Percentiles rank a stretch among this genome's conserved stretches.
These are phyloP conservation scores for Spergularia marina DNA, from an alignment of 148 eudicot genomes.

Conservation along the genomic window DNA sequence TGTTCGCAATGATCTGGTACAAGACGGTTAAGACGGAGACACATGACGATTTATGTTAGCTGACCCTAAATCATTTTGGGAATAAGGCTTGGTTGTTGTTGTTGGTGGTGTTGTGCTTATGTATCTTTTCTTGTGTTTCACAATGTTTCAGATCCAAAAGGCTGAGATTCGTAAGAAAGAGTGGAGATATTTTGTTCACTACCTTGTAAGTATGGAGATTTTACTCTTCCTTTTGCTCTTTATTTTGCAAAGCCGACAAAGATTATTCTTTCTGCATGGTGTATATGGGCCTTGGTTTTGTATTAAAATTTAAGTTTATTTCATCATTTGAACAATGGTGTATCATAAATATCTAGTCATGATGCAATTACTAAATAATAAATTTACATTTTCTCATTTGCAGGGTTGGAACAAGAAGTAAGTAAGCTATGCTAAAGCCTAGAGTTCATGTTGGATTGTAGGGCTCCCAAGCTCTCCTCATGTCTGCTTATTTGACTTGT, in stretches of 20 bases:
- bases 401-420: constrained; percentile 99
- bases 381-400: constrained; percentile 35
- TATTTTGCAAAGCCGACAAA: background rate
- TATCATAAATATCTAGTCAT: background rate
- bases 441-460: constrained; percentile 15
- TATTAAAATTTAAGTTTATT: background rate
- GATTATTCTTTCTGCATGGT: background rate
- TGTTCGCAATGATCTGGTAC: no score
- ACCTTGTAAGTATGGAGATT: constrained; percentile 67
- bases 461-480: background rate
- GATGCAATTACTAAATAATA: constrained; percentile 4
- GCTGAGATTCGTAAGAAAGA: constrained; percentile 77
- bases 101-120: background rate
- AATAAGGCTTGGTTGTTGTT: no score
- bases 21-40: no score
- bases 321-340: background rate
- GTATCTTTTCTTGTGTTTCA: constrained; percentile 4
- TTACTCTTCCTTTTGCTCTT: constrained; percentile 1
- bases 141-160: constrained; percentile 70
- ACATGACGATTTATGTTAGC: no score
- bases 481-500: background rate
- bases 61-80: no score
- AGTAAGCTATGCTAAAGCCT: constrained; percentile 30
- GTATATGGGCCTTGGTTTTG: background rate
- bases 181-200: constrained; percentile 93